phyloP scores from a whole-genome alignment of 2,329 filamentous ascomycete species.

The Fusarium scirpi region DNA sequence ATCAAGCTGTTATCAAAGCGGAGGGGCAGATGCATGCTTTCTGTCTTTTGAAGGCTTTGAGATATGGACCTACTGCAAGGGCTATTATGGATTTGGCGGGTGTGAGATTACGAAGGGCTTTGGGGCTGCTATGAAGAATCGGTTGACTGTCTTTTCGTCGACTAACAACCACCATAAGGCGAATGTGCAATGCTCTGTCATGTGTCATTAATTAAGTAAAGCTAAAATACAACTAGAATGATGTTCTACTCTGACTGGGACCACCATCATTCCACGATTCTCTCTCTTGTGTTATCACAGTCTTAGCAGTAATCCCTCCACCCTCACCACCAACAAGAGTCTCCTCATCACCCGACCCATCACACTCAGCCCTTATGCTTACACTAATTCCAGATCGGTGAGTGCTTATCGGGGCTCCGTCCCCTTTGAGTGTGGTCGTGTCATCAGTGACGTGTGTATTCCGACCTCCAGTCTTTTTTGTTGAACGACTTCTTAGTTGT shows the following conservation, averaged over 20 bases:
- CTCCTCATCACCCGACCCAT: not conserved
- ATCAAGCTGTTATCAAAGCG: too few relatives aligned
- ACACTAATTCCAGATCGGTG: not conserved
- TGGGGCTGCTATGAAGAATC: too few relatives aligned
- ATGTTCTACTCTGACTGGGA: not conserved
- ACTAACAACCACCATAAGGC: too few relatives aligned
- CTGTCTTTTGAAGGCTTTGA: too few relatives aligned
- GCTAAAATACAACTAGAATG: not conserved
- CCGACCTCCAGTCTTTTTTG: not conserved
- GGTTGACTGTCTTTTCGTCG: too few relatives aligned
- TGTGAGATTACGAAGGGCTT: too few relatives aligned
- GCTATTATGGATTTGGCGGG: too few relatives aligned
- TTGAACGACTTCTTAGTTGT: not conserved
- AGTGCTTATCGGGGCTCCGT: accelerated
- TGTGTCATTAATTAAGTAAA: not conserved
- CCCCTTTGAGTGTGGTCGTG: not conserved
- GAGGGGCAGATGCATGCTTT: too few relatives aligned
- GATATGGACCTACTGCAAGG: too few relatives aligned
- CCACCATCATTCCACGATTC: not conserved
- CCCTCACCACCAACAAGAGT: not conserved
- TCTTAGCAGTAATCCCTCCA: not conserved
- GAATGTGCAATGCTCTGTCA: not conserved
- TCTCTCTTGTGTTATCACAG: not conserved
- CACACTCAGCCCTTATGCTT: not conserved
- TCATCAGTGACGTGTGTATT: not conserved